phyloP scores from a whole-genome alignment of 2,329 filamentous ascomycete species.

The Colletotrichum camelliae region DNA sequence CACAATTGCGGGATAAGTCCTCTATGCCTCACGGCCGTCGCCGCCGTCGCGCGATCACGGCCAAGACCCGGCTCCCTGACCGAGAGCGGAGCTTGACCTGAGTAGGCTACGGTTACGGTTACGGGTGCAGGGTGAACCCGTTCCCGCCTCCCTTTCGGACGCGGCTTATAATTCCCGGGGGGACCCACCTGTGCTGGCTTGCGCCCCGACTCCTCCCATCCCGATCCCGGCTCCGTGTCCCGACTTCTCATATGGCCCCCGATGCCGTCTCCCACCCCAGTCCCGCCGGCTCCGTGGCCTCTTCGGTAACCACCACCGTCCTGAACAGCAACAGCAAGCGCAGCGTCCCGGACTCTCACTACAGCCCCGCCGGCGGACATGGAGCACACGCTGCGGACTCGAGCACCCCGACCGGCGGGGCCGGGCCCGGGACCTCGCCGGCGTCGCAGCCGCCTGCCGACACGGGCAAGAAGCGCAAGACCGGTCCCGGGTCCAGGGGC shows the following conservation, averaged over 20 bases:
- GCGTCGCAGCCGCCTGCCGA: slow-evolving; percentile 16
- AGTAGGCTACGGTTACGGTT: background rate
- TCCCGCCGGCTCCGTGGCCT: slow-evolving; percentile 20
- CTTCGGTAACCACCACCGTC: slow-evolving; percentile 9
- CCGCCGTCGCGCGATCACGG: slow-evolving; percentile 6
- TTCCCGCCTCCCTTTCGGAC: background rate
- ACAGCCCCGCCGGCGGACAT: slow-evolving; percentile 12
- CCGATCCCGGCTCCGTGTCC: background rate
- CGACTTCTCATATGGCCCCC: slow-evolving; percentile 13
- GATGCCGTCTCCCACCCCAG: slow-evolving; percentile 22
- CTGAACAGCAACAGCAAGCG: slow-evolving; percentile 15
- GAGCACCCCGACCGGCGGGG: background rate
- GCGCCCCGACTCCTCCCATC: background rate
- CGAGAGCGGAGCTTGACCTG: background rate
- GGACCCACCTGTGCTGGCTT: background rate
- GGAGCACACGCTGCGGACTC: background rate
- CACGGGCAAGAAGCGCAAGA: slow-evolving; percentile 50
- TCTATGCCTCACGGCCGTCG: background rate
- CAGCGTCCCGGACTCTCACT: background rate
- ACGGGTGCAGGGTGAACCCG: background rate
- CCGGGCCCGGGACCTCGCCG: background rate
- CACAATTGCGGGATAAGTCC: background rate
- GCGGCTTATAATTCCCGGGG: background rate
- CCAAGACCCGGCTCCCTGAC: slow-evolving; percentile 8
- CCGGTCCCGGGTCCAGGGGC: slow-evolving; percentile 49